Conservation (phyloP, 768 basidiomycete genomes). For the Lenzites betulinus region DNA sequence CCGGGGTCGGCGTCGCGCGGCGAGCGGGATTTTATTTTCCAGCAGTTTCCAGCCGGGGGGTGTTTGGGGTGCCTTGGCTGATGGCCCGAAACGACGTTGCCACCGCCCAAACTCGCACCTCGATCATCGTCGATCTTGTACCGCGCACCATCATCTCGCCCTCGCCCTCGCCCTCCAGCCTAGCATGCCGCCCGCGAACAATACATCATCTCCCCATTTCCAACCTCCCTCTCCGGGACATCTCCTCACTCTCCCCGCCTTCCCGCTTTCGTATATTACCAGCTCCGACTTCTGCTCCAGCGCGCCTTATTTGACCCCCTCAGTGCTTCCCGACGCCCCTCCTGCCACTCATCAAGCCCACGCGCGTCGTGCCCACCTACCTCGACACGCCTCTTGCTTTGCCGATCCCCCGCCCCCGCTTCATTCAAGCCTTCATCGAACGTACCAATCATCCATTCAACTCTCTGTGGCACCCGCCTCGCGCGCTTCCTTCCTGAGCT, state of each 20-base stretch:
- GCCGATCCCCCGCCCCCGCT: constrained; percentile 2
- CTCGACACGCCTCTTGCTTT: constrained; percentile 2
- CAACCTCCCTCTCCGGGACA: constrained; percentile 17
- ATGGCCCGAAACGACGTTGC: constrained; percentile 16
- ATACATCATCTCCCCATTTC: constrained; percentile 25
- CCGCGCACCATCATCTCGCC: constrained; percentile 18
- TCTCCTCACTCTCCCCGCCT: constrained; percentile 12
- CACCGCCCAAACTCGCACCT: constrained; percentile 15
- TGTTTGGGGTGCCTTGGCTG: constrained; percentile 22
- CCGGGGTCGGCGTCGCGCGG: constrained; percentile 15
- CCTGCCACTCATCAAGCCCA: constrained; percentile 8
- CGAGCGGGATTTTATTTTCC: constrained; percentile 8
- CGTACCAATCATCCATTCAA: constrained; percentile 7
- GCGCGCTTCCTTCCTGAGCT: neutral
- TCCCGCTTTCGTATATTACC: constrained; percentile 17
- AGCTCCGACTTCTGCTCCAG: constrained; percentile 18
- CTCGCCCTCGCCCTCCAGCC: constrained; percentile 3
- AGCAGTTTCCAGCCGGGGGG: constrained; percentile 8
- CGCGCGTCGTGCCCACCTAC: constrained; percentile 7
- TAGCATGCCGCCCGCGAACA: constrained; percentile 20
- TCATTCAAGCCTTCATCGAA: constrained; percentile 4
- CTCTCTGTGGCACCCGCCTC: neutral
- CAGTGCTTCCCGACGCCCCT: constrained; percentile 3
- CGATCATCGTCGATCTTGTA: constrained; percentile 18
- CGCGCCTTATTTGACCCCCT: constrained; percentile 17